A percentile compares a stretch with the other conserved stretches of the same genome.
Conservation (phyloP, 768 basidiomycete species). For the Mycena leptocephala region DNA sequence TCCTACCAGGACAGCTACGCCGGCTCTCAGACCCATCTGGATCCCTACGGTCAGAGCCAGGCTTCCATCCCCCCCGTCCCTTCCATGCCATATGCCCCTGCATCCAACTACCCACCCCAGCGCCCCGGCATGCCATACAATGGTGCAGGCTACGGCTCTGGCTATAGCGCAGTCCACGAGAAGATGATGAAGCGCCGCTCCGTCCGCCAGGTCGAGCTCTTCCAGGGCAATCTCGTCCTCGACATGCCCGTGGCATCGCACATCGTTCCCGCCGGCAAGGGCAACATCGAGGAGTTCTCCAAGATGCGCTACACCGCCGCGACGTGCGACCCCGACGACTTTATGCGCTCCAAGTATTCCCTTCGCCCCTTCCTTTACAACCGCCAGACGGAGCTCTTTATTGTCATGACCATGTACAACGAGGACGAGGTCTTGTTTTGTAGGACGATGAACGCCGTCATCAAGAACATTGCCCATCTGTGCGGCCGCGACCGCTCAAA, state of each 20-base stretch:
- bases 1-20: slow-evolving; percentile 76
- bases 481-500: slow-evolving; percentile 81
- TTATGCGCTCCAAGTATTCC: slow-evolving; percentile 84
- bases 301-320: slow-evolving; percentile 93
- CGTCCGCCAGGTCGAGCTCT: slow-evolving; percentile 84
- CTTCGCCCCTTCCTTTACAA: slow-evolving; percentile 85
- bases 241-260: slow-evolving; percentile 87
- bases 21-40: slow-evolving; percentile 83
- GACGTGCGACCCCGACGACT: slow-evolving; percentile 92
- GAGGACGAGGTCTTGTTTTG: slow-evolving; percentile 88
- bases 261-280: slow-evolving; percentile 80
- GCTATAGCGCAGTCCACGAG: slow-evolving; percentile 80
- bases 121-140: slow-evolving; percentile 65
- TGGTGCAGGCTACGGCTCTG: slow-evolving; percentile 51
- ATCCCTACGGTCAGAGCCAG: slow-evolving; percentile 76
- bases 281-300: slow-evolving; percentile 79
- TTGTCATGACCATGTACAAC: slow-evolving; percentile 98
- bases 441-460: slow-evolving; percentile 90
- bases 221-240: slow-evolving; percentile 88
- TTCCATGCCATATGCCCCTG: slow-evolving; percentile 60
- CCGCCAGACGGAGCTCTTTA: slow-evolving; percentile 92
- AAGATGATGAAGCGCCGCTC: slow-evolving; percentile 89
- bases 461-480: slow-evolving; percentile 89
- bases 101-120: slow-evolving; percentile 77
- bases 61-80: slow-evolving; percentile 69